Percentiles rank a stretch among this genome's conserved stretches.
These are phyloP conservation scores for Moesziomyces parantarcticus DNA, from an alignment of 1,284 basidiomycete species.

Conservation along the genomic window DNA sequence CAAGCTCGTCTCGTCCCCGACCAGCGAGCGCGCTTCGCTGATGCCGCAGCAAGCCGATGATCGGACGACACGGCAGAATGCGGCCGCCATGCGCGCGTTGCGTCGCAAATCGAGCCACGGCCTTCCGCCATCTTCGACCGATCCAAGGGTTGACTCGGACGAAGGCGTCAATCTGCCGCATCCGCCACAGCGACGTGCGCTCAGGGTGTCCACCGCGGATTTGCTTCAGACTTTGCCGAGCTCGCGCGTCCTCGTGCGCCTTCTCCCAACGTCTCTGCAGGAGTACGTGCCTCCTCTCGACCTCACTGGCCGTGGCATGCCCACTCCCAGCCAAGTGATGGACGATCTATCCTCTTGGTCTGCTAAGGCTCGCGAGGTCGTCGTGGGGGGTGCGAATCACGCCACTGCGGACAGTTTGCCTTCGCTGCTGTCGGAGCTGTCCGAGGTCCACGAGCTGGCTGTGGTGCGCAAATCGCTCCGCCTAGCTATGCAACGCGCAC, in stretches of 20 bases:
- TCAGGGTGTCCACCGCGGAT: constrained; percentile 30
- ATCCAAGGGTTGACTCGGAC: background rate
- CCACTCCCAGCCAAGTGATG: background rate
- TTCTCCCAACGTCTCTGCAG: constrained; percentile 29
- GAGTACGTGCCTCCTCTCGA: constrained; percentile 30
- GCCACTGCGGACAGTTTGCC: constrained; percentile 13
- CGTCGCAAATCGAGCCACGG: constrained; percentile 33
- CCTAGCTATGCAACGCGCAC: constrained; percentile 15
- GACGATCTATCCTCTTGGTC: constrained; percentile 26
- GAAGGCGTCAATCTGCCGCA: constrained; percentile 1
- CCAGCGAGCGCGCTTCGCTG: constrained; percentile 13
- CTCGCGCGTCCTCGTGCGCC: constrained; percentile 31
- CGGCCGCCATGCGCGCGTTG: constrained; percentile 25
- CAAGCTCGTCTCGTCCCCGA: constrained; percentile 20
- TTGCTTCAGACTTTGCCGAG: constrained; percentile 36
- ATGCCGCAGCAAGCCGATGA: constrained; percentile 9
- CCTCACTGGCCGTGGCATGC: background rate
- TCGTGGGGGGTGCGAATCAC: constrained; percentile 10
- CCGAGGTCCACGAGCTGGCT: constrained; percentile 24
- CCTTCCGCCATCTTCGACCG: constrained; percentile 9
- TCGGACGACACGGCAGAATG: constrained; percentile 14
- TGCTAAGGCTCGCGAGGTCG: constrained; percentile 27
- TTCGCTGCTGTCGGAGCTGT: constrained; percentile 19
- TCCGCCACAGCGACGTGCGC: background rate
- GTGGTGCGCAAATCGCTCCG: constrained; percentile 23